Conservation (phyloP, 2,329 filamentous ascomycete species). For the Stagonosporopsis chrysanthemi region DNA sequence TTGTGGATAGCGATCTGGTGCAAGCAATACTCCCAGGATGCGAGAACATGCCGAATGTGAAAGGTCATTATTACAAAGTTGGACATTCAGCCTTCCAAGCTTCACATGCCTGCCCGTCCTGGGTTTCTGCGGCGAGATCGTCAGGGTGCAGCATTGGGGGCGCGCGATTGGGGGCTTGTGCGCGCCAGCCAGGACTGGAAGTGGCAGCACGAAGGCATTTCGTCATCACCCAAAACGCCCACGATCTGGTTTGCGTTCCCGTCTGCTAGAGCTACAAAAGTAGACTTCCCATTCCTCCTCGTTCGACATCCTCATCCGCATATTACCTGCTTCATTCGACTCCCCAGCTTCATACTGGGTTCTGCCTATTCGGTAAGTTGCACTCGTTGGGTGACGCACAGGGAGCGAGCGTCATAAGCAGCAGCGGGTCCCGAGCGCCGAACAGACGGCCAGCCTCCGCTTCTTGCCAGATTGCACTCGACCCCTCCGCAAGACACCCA, state of each 20-base stretch:
- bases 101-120: conserved; percentile 23
- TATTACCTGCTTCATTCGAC: conserved; percentile 9
- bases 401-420: conserved; percentile 37
- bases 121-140: conserved; percentile 32
- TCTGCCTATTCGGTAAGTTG: conserved; percentile 38
- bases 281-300: conserved; percentile 15
- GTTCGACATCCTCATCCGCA: conserved; percentile 11
- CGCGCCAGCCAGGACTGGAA: conserved; percentile 28
- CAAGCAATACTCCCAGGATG: neutral
- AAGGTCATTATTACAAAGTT: neutral
- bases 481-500: conserved; percentile 28
- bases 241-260: conserved; percentile 43
- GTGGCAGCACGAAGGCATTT: conserved; percentile 38
- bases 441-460: conserved; percentile 37
- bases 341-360: conserved; percentile 12
- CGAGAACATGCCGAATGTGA: neutral
- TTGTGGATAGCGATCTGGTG: conserved; percentile 34
- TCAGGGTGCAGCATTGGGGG: conserved; percentile 34
- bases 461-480: conserved; percentile 48
- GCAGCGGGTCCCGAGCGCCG: conserved; percentile 40
- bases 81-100: conserved; percentile 9
- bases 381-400: conserved; percentile 31
- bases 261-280: conserved; percentile 36
- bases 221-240: conserved; percentile 44
- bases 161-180: conserved; percentile 35